Conservation (phyloP, 2,329 filamentous ascomycete genomes). For the Penicillium sp. region DNA sequence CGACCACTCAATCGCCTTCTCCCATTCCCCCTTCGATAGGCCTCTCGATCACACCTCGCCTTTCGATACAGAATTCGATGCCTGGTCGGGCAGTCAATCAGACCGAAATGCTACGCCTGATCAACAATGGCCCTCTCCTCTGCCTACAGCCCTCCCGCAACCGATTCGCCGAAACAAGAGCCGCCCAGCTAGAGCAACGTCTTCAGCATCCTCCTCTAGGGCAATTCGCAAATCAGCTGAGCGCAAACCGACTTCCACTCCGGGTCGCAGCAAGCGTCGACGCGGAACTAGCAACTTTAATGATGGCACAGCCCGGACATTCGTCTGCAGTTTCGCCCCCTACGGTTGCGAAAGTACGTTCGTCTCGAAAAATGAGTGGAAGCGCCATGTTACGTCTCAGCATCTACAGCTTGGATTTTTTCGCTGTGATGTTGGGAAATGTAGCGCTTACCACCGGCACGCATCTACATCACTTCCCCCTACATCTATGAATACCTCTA, state of each 20-base stretch:
- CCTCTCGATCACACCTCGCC: conserved; percentile 9
- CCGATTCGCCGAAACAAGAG: conserved; percentile 3
- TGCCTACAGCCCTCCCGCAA: background rate
- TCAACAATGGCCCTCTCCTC: conserved; percentile 9
- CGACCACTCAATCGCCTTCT: conserved; percentile 7
- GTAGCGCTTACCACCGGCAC: conserved; percentile 33
- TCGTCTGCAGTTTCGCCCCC: conserved; percentile 74
- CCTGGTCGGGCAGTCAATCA: conserved; percentile 13
- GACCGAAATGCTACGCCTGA: conserved; percentile 16
- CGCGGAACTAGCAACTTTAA: background rate
- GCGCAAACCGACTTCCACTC: conserved; percentile 4
- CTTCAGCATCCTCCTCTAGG: background rate
- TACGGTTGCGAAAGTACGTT: conserved; percentile 76
- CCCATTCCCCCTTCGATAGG: conserved; percentile 4
- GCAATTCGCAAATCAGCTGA: conserved; percentile 13
- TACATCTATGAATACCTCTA: conserved; percentile 9
- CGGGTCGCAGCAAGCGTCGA: conserved; percentile 8
- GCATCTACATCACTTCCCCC: conserved; percentile 8
- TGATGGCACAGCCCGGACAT: conserved; percentile 49
- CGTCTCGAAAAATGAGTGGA: conserved; percentile 90
- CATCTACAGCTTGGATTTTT: conserved; percentile 75
- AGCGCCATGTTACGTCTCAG: conserved; percentile 78
- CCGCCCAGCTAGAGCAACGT: background rate
- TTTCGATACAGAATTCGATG: conserved; percentile 8
- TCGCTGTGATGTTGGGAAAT: conserved; percentile 68